Percentiles rank a stretch among this genome's conserved stretches.
Evolutionary conservation across 1,139 yeast species (phyloP).

Genomic region (Saccharomyces uvarum): DNA sequence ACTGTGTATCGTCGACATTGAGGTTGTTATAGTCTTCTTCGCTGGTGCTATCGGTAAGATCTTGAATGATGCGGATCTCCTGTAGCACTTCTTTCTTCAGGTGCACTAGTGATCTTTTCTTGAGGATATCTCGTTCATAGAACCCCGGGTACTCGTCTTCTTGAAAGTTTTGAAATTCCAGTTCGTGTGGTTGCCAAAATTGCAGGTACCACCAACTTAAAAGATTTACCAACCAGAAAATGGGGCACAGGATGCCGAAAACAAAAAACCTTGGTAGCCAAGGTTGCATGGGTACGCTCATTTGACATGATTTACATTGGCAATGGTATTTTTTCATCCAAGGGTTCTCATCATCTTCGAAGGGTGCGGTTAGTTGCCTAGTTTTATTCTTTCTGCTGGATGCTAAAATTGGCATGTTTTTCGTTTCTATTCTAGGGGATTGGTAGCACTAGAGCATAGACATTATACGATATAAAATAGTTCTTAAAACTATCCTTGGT

Average conservation of each 20-base stretch:
- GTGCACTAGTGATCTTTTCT: conserved; percentile 4
- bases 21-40: neutral
- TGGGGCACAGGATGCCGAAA: conserved; percentile 23
- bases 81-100: neutral
- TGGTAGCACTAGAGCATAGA: neutral
- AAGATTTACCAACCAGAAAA: conserved; percentile 18
- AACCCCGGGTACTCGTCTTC: conserved; percentile 21
- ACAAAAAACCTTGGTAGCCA: conserved; percentile 14
- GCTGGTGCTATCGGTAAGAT: neutral
- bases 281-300: conserved; percentile 4
- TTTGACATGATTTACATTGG: conserved; percentile 20
- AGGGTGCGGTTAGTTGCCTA: neutral
- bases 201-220: conserved; percentile 15
- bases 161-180: conserved; percentile 10
- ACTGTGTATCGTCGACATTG: neutral
- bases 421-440: neutral
- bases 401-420: neutral
- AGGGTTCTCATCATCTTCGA: neutral
- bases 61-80: neutral
- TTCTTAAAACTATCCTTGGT: conserved; percentile 14
- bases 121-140: conserved; percentile 12
- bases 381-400: neutral
- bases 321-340: conserved; percentile 12
- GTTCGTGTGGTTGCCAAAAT: conserved; percentile 13
- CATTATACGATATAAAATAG: neutral